phyloP scores from a whole-genome alignment of 2,329 filamentous ascomycete species.

The Nemania abortiva region DNA sequence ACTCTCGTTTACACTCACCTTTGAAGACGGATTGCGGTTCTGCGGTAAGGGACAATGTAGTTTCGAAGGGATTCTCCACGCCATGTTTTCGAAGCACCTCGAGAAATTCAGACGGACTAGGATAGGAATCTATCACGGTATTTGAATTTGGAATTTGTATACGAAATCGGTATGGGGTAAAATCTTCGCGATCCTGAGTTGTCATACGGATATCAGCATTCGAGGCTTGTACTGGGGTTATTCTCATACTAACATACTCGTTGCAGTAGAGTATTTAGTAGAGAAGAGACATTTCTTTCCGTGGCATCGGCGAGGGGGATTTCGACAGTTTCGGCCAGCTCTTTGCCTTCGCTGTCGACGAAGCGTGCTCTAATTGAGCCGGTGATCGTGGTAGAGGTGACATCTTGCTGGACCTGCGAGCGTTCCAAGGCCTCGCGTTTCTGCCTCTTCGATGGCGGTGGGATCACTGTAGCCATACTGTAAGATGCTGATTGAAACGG shows the following conservation, averaged over 20 bases:
- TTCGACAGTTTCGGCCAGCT: constrained; percentile 76
- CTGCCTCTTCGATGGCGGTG: constrained; percentile 90
- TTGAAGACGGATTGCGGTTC: constrained; percentile 85
- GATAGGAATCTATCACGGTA: constrained; percentile 67
- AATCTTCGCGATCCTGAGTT: constrained; percentile 65
- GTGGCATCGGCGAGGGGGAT: constrained; percentile 87
- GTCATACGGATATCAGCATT: constrained; percentile 23
- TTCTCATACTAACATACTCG: constrained; percentile 64
- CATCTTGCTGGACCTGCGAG: constrained; percentile 80
- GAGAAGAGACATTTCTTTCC: constrained; percentile 88
- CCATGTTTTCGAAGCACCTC: constrained; percentile 67
- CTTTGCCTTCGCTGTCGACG: constrained; percentile 80
- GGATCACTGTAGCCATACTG: constrained; percentile 81
- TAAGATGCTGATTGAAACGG: background rate
- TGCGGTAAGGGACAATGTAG: constrained; percentile 66
- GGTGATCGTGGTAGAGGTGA: constrained; percentile 73
- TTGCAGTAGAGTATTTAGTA: constrained; percentile 86
- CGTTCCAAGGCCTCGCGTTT: constrained; percentile 79
- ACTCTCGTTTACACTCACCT: constrained; percentile 12
- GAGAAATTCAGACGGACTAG: constrained; percentile 62
- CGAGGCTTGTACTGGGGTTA: background rate
- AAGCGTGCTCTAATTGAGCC: constrained; percentile 90
- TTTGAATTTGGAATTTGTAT: constrained; percentile 68
- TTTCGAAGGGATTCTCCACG: constrained; percentile 69
- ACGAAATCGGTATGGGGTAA: constrained; percentile 71